Base-by-base conservation (phyloP, 2,329 filamentous ascomycete species). In the Delphinella strobiligena region DNA sequence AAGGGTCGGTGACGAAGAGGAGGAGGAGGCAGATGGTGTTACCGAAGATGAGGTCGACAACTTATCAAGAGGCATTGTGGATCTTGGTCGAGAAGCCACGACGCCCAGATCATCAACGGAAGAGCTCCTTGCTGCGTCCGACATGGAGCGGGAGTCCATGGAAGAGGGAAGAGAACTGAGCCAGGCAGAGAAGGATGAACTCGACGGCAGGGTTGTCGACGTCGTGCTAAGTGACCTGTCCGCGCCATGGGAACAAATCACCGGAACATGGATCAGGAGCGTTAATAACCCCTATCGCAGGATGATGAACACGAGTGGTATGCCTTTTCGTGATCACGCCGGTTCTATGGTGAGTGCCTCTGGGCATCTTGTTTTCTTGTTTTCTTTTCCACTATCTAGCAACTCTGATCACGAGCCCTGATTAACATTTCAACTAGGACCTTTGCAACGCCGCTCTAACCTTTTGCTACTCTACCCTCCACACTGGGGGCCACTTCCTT, bases 231-330 rank as follows among this genome's bases (percentile, higher is more conserved):
- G 86, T 77, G 91, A 98, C 74, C 98, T 98, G 91, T 98, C 80
- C 76, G 89, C 73, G 72, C 88, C 91, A 81, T 95, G 87, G 87
- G 71, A 78, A 54, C 82, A 84, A 68, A 82, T 75, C 38, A 71
- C 72, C 55, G 81, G 80, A 55, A 87, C 83, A 68, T 80, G 76
- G 68, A 80, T 82, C 68, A 86, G 77, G 68, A 93, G 80, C 69
- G 74, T 95, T 75, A 93, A 80, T 89, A 82, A 91, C 75, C 86
- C 87, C 49, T 91, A 93, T 78, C 61, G 66, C 73, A 98, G 91
- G 91, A 82, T 98, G 81, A 94, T 95, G 87, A 98, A 98, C 64
- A 95, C 89, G 52, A 94, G 83, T 64, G 91, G 91, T 41, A 82
- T 85, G 54, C 63, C 64, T 15, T 91, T 93, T 56, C 77, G 79